phyloP scores from a whole-genome alignment of 2,329 filamentous ascomycete genomes.

The Botrytis cinerea region DNA sequence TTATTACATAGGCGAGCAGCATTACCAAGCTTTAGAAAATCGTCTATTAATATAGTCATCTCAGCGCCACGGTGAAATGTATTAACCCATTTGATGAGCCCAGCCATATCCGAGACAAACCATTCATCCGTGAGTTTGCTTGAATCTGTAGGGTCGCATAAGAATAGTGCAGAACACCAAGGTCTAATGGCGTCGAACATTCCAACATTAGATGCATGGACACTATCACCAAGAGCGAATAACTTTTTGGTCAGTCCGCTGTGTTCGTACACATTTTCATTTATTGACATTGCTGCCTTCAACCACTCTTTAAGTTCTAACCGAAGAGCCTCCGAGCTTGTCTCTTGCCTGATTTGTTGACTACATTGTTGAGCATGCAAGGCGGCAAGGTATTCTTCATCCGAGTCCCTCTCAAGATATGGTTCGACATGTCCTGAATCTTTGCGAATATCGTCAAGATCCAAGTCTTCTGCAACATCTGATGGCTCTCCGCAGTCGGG shows the following conservation, averaged over 20 bases:
- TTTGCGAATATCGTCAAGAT: not conserved
- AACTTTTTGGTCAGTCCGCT: not conserved
- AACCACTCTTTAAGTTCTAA: not conserved
- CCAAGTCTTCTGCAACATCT: not conserved
- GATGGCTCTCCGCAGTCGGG: not conserved
- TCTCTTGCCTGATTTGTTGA: not conserved
- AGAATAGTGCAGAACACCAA: slow-evolving; percentile 6
- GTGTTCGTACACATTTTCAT: not conserved
- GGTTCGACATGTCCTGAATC: not conserved
- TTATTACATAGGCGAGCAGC: not conserved
- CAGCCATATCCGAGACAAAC: slow-evolving; percentile 7
- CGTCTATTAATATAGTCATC: slow-evolving; percentile 2
- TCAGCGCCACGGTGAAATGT: slow-evolving; percentile 4
- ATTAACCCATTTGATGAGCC: not conserved
- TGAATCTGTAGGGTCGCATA: not conserved
- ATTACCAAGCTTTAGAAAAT: slow-evolving; percentile 6
- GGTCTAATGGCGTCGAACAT: slow-evolving; percentile 5
- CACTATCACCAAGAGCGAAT: not conserved
- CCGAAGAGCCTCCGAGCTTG: not conserved
- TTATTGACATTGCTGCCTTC: not conserved
- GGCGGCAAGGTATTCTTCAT: not conserved
- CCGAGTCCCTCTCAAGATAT: not conserved
- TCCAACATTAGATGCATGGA: not conserved
- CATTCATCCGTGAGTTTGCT: not conserved
- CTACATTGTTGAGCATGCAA: not conserved